Base-by-base conservation (phyloP, 2,329 filamentous ascomycete species). In the Pyricularia pennisetigena region DNA sequence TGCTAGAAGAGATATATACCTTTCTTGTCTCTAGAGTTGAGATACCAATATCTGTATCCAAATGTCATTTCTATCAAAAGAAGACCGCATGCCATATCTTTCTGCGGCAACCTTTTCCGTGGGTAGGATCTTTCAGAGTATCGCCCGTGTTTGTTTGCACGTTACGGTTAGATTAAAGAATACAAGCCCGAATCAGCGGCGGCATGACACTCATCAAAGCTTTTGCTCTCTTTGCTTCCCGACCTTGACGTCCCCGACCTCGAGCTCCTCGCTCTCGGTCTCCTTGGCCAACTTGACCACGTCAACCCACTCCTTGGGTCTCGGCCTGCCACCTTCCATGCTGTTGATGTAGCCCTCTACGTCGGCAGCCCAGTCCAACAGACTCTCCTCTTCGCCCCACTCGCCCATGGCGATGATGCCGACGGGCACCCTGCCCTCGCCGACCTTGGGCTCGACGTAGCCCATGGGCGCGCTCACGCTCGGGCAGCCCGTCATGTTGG, bases 401-500 rank as follows among this genome's bases (percentile, higher is more conserved):
- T 89, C 87, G 6, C 81, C 87, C 79, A 87, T 85, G 0, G 85
- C 88, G 83, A 89, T 83, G 70, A 90, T 72, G 5, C 87, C 85
- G 26, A 90, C 78, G 0, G 88, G 86, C 67, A 90, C 71, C 72
- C 80, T 83, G 0, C 90, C 90, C 68, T 82, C 79, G 1, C 85
- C 87, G 72, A 84, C 80, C 6, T 79, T 78, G 0, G 85, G 82
- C 29, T 86, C 80, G 3, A 82, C 84, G 78, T 93, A 97, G 0
- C 92, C 93, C 12, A 91, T 88, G 0, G 94, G 93, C 49, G 87
- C 88, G 64, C 82, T 88, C 14, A 96, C 85, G 0, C 91, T 88
- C 0, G 94, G 94, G 65, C 89, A 88, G 0, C 94, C 94, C 0
- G 84, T 87, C 72, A 93, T 89, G 78, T 97, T 97, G 7, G 93